A percentile compares a stretch with the other conserved stretches of the same genome.
Evolutionary conservation across 768 basidiomycete species (phyloP).

Genomic region (Russula dissimulans): DNA sequence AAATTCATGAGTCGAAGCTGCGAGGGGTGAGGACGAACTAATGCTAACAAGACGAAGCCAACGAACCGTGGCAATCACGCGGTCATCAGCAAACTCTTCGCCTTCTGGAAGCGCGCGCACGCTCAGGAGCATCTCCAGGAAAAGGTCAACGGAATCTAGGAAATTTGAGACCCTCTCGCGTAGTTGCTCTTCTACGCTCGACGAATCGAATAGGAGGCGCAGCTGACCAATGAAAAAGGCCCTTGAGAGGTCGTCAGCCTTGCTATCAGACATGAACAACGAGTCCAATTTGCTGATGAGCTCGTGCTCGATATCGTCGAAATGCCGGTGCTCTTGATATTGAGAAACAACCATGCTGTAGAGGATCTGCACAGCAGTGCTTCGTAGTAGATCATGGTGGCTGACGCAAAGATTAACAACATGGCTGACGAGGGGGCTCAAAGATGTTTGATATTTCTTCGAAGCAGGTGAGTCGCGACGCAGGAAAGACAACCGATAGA

Average conservation of each 20-base stretch:
- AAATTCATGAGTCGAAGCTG: slow-evolving; percentile 89
- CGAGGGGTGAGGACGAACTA: neutral
- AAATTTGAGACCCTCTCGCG: slow-evolving; percentile 71
- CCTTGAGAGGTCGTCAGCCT: slow-evolving; percentile 83
- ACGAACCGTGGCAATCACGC: slow-evolving; percentile 79
- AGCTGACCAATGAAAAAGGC: slow-evolving; percentile 91
- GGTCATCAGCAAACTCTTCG: slow-evolving; percentile 90
- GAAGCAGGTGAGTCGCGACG: slow-evolving; percentile 15
- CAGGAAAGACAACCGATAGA: neutral
- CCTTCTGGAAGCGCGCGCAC: slow-evolving; percentile 86
- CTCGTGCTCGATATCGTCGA: slow-evolving; percentile 86
- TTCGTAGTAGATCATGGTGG: slow-evolving; percentile 87
- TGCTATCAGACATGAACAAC: slow-evolving; percentile 88
- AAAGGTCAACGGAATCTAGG: slow-evolving; percentile 83
- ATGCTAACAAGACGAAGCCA: neutral
- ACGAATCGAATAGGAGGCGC: slow-evolving; percentile 79
- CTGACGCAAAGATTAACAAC: slow-evolving; percentile 90
- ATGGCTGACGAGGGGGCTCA: slow-evolving; percentile 78
- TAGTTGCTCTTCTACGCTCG: slow-evolving; percentile 70
- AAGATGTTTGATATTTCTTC: slow-evolving; percentile 76
- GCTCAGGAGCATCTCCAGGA: slow-evolving; percentile 83
- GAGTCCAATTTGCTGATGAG: slow-evolving; percentile 85
- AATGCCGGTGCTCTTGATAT: slow-evolving; percentile 75
- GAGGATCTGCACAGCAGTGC: slow-evolving; percentile 84
- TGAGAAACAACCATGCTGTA: slow-evolving; percentile 95